phyloP scores from a whole-genome alignment of 1,284 basidiomycete genomes.

The Mrakiaceae sp. region DNA sequence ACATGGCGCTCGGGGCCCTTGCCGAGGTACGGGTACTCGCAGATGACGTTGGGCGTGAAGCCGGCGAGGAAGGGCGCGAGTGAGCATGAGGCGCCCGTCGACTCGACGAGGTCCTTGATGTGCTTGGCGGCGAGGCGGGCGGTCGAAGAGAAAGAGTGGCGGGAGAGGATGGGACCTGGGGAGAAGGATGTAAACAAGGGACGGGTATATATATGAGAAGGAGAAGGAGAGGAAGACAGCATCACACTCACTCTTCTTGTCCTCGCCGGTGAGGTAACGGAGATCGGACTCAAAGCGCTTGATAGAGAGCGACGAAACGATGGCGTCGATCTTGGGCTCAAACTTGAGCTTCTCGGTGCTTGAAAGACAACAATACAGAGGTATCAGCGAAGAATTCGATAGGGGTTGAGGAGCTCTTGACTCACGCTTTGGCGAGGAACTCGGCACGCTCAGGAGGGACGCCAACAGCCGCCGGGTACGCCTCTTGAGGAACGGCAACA shows the following conservation, averaged over 20 bases:
- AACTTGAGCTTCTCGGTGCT: constrained; percentile 28
- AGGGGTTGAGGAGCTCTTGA: background rate
- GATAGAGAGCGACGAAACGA: constrained; percentile 49
- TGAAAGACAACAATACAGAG: no score
- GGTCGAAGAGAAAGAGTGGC: constrained; percentile 65
- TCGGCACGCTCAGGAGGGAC: constrained; percentile 27
- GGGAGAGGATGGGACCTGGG: constrained; percentile 49
- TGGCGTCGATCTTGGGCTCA: constrained; percentile 25
- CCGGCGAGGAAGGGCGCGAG: constrained; percentile 53
- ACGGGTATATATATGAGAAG: background rate
- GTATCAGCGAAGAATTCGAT: background rate
- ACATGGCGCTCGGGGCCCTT: constrained; percentile 32
- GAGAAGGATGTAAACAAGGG: background rate
- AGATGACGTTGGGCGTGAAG: constrained; percentile 74
- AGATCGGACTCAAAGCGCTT: constrained; percentile 56
- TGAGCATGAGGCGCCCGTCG: constrained; percentile 58
- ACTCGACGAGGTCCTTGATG: constrained; percentile 57
- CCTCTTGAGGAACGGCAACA: constrained; percentile 28
- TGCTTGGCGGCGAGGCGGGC: constrained; percentile 58
- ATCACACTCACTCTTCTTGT: constrained; percentile 32
- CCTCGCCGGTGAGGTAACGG: constrained; percentile 71
- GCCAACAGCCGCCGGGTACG: constrained; percentile 13
- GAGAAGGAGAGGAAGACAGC: background rate
- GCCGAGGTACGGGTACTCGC: constrained; percentile 34
- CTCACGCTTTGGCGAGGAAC: constrained; percentile 28